Conservation (phyloP, 768 basidiomycete genomes). For the Cystofilobasidium macerans region DNA sequence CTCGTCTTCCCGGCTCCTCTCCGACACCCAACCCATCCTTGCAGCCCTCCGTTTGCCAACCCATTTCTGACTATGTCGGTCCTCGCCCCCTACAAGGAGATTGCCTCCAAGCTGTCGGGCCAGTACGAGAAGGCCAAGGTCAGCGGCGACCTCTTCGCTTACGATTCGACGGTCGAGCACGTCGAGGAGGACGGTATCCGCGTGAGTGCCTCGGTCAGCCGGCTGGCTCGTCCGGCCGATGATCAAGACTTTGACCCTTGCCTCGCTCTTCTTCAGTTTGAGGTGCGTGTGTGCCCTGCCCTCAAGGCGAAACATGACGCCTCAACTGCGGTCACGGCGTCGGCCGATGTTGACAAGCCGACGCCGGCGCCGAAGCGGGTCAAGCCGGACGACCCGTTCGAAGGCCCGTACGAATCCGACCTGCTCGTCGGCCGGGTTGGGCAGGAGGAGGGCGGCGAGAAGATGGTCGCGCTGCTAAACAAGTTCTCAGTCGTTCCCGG, state of each 20-base stretch:
- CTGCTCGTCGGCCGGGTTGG: conserved; percentile 23
- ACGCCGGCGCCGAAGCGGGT: conserved; percentile 1
- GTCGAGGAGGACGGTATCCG: conserved; percentile 19
- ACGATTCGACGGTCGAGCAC: conserved; percentile 18
- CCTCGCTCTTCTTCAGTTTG: conserved; percentile 1
- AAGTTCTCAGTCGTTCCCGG: conserved; percentile 23
- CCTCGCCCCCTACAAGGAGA: conserved; percentile 19
- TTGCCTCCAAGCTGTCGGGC: conserved; percentile 1
- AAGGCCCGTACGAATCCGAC: conserved; percentile 22
- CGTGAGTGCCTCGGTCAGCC: conserved; percentile 2
- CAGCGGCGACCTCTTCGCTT: conserved; percentile 17
- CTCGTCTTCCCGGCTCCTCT: neutral
- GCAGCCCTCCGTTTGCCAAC: neutral
- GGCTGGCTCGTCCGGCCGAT: too few species aligned
- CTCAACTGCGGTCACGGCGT: neutral
- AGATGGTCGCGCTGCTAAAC: conserved; percentile 25
- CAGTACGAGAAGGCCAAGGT: conserved; percentile 24
- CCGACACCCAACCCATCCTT: neutral
- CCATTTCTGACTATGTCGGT: conserved; percentile 1
- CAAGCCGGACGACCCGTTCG: conserved; percentile 19
- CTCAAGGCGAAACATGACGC: conserved; percentile 19
- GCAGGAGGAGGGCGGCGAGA: conserved; percentile 24
- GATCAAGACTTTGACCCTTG: too few species aligned
- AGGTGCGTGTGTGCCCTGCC: conserved; percentile 23
- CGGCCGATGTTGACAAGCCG: conserved; percentile 5